Evolutionary conservation across 1,284 basidiomycete genomes (phyloP).

Genomic region (Ceratobasidium papillatum): DNA sequence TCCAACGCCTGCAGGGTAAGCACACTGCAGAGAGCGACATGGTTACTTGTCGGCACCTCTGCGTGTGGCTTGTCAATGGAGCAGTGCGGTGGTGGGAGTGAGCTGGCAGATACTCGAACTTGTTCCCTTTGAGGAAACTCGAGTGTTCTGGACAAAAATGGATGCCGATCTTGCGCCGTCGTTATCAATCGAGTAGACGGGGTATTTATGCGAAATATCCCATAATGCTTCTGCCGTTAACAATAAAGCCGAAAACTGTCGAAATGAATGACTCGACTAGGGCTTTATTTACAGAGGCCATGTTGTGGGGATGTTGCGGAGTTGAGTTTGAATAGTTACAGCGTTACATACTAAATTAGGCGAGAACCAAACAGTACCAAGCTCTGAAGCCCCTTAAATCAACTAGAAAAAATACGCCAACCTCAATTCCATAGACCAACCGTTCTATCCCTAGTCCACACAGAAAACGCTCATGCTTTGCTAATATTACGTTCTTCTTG

Average conservation of each 20-base stretch:
- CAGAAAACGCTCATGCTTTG: background rate
- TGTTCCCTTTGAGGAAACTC: background rate
- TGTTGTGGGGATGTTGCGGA: no score
- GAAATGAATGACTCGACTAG: no score
- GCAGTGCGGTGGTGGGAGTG: constrained; percentile 31
- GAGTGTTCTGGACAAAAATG: constrained; percentile 24
- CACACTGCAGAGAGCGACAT: constrained; percentile 37
- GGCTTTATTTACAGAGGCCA: no score
- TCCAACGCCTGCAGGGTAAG: constrained; percentile 32
- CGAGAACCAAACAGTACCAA: background rate
- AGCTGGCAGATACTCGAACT: constrained; percentile 21
- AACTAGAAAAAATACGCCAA: no score
- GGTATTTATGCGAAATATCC: no score
- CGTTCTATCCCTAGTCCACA: no score
- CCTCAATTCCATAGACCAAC: no score
- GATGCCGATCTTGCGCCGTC: constrained; percentile 28
- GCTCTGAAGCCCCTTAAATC: background rate
- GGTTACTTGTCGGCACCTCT: constrained; percentile 17
- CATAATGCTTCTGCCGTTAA: no score
- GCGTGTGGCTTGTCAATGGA: background rate
- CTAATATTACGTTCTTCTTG: no score
- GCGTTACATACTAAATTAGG: no score
- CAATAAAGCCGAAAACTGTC: no score
- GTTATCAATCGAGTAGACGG: background rate
- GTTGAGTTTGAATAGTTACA: no score